phyloP scores from a whole-genome alignment of 139 green algal genomes.

The Volvox reticuliferus region DNA sequence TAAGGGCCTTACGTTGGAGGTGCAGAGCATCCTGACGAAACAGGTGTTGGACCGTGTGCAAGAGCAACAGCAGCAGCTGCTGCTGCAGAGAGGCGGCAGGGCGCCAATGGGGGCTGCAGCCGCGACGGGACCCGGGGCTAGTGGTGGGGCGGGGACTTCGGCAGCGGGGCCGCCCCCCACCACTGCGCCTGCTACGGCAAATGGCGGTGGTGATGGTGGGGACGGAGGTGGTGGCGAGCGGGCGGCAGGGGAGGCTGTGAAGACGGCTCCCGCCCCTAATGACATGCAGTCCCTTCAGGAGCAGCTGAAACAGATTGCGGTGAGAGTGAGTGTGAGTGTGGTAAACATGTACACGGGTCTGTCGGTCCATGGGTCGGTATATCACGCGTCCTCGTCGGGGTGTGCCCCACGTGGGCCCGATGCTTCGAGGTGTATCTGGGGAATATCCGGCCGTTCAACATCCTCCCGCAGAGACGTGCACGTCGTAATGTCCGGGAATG shows the following conservation, averaged over 20 bases:
- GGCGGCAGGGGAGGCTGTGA: not conserved
- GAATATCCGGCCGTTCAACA: no score
- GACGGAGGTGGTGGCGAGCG: no score
- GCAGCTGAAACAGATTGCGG: constrained; percentile 8
- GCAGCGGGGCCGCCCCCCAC: not conserved
- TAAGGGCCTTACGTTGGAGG: constrained; percentile 39
- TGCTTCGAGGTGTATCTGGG: no score
- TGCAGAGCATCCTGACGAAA: constrained; percentile 2
- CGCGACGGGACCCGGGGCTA: no score
- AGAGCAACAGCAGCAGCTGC: not conserved
- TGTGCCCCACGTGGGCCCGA: no score
- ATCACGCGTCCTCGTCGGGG: no score
- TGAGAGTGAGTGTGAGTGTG: not conserved
- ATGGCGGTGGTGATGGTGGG: not conserved
- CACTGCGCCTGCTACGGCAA: not conserved
- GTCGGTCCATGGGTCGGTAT: no score
- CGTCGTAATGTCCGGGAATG: no score
- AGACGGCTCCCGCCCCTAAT: not conserved
- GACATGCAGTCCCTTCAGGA: not conserved
- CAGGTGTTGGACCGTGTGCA: constrained; percentile 7
- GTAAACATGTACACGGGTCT: no score
- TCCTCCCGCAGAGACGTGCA: no score
- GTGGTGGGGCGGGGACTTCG: not conserved
- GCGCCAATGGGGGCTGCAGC: not conserved
- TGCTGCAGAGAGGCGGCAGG: not conserved